A percentile compares a stretch with the other conserved stretches of the same genome.
Conservation (phyloP, 192 early-diverging fungal genomes). For the Coemansia sp. region DNA sequence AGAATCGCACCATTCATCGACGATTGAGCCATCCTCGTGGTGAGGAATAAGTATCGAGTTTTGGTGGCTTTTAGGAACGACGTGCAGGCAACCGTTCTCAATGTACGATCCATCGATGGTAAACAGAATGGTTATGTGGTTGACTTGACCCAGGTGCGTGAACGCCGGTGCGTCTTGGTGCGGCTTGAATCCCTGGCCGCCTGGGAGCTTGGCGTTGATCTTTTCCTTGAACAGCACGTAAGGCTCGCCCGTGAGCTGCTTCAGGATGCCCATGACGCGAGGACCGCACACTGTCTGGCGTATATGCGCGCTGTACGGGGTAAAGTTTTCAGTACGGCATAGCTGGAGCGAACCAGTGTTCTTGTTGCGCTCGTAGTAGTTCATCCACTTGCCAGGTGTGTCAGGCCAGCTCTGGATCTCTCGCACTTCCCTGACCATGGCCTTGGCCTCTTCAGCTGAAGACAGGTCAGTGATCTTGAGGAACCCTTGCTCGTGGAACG, state of each 20-base stretch:
- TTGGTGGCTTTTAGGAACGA: slow-evolving; percentile 55
- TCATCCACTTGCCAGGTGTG: slow-evolving; percentile 59
- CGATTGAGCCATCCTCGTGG: slow-evolving; percentile 47
- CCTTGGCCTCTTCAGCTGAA: slow-evolving; percentile 45
- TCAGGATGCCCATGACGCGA: slow-evolving; percentile 44
- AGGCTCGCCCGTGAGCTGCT: slow-evolving; percentile 53
- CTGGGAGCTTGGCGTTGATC: slow-evolving; percentile 59
- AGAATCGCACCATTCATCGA: slow-evolving; percentile 48
- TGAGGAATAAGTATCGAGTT: slow-evolving; percentile 40
- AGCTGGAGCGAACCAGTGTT: slow-evolving; percentile 45
- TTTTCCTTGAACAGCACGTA: slow-evolving; percentile 63
- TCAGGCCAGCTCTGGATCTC: slow-evolving; percentile 54
- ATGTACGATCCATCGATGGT: slow-evolving; percentile 55
- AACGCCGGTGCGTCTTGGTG: slow-evolving; percentile 64
- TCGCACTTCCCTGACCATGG: slow-evolving; percentile 43
- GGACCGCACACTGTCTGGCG: slow-evolving; percentile 47
- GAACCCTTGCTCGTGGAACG: slow-evolving; percentile 51
- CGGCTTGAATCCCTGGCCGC: slow-evolving; percentile 57
- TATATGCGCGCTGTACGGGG: slow-evolving; percentile 52
- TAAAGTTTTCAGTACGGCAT: slow-evolving; percentile 62
- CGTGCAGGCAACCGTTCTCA: slow-evolving; percentile 57
- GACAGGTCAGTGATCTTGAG: slow-evolving; percentile 57
- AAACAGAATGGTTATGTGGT: slow-evolving; percentile 57
- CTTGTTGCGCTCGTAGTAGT: slow-evolving; percentile 59
- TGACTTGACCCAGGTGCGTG: slow-evolving; percentile 54